Conservation (phyloP, 139 green algal genomes). For the Axilococcus clingmanii region DNA sequence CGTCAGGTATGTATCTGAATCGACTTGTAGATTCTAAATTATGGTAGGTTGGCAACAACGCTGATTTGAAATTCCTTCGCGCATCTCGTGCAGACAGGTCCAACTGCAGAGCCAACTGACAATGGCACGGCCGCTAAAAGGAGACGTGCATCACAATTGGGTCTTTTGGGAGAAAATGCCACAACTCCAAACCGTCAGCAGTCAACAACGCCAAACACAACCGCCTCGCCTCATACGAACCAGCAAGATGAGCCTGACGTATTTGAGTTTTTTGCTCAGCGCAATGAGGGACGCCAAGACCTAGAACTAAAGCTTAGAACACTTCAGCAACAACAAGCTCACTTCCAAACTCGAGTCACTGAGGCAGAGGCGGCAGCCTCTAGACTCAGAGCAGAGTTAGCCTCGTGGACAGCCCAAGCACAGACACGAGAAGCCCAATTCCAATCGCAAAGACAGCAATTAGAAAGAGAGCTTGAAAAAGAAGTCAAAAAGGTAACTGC, state of each 20-base stretch:
- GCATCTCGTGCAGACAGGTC: no score
- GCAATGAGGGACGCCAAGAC: slow-evolving; percentile 3
- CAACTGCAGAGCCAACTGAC: no score
- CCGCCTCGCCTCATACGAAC: no score
- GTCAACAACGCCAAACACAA: no score
- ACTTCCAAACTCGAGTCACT: slow-evolving; percentile 1
- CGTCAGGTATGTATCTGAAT: no score
- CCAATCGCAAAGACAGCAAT: slow-evolving; percentile 15
- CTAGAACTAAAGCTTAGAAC: slow-evolving; percentile 12
- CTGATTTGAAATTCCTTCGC: no score
- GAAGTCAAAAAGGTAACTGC: slow-evolving; percentile 11
- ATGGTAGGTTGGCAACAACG: no score
- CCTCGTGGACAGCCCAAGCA: not conserved
- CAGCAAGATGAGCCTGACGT: slow-evolving; percentile 6
- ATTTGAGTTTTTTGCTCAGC: slow-evolving; percentile 18
- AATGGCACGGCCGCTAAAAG: no score
- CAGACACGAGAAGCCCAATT: slow-evolving; percentile 15
- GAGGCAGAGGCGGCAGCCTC: slow-evolving; percentile 5
- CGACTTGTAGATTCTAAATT: no score
- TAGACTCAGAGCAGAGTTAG: not conserved
- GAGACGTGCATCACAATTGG: no score
- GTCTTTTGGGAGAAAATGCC: no score
- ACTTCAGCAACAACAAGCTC: slow-evolving; percentile 4
- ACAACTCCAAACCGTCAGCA: no score
- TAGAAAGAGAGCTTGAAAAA: not conserved